Conservation (phyloP, 352 stramenopile species). For the Phytophthora pini region DNA sequence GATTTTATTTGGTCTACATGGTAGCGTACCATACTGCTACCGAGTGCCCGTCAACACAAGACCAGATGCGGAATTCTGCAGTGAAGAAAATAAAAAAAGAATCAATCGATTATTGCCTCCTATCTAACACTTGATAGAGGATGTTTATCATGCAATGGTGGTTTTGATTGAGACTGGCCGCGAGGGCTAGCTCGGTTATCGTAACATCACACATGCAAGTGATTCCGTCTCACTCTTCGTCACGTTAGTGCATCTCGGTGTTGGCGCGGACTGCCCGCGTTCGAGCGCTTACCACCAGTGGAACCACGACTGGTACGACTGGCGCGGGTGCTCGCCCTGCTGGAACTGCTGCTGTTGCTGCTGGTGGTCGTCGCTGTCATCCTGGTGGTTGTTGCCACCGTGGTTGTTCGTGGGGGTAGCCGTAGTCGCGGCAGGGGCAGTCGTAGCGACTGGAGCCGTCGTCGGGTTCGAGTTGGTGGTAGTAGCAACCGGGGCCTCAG, state of each 20-base stretch:
- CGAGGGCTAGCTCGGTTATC: slow-evolving; percentile 10
- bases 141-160: slow-evolving; percentile 8
- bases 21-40: too few relatives aligned
- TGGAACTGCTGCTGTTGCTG: slow-evolving; percentile 5
- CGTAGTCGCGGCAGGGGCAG: slow-evolving; percentile 10
- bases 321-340: slow-evolving; percentile 8
- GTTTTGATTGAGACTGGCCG: slow-evolving; percentile 22
- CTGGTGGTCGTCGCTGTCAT: neutral
- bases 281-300: slow-evolving; percentile 22
- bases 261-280: neutral
- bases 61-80: too few relatives aligned
- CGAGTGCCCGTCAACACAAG: too few relatives aligned
- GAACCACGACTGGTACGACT: slow-evolving; percentile 18
- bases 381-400: slow-evolving; percentile 5
- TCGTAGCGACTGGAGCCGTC: neutral
- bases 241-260: neutral
- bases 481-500: slow-evolving; percentile 11
- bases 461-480: neutral
- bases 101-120: slow-evolving; percentile 3
- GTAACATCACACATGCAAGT: slow-evolving; percentile 18
- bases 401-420: slow-evolving; percentile 13
- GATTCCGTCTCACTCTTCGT: slow-evolving; percentile 13
- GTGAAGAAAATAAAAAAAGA: neutral
- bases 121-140: slow-evolving; percentile 8
- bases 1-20: too few relatives aligned